Conservation (phyloP, 495 filamentous ascomycete genomes). For the Neurospora tetrasperma region DNA sequence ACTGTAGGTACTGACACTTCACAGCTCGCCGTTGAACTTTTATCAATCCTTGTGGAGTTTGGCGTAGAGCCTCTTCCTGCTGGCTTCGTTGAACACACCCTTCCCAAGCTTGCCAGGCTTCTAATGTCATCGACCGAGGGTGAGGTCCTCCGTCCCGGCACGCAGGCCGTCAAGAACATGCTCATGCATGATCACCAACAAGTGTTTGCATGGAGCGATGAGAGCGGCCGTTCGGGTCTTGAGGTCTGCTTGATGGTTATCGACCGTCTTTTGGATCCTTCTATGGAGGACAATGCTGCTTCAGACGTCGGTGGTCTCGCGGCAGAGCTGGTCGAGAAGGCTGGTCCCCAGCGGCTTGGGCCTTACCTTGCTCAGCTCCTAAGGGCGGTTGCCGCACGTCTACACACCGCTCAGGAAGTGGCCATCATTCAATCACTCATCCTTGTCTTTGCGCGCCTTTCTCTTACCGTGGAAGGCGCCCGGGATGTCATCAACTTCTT, state of each 20-base stretch:
- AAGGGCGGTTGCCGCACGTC: constrained; percentile 74
- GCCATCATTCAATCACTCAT: constrained; percentile 85
- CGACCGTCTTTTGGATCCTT: constrained; percentile 75
- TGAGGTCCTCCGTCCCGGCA: constrained; percentile 79
- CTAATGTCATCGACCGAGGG: constrained; percentile 70
- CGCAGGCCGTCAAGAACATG: constrained; percentile 76
- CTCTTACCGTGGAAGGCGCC: constrained; percentile 55
- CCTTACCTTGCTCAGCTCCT: constrained; percentile 86
- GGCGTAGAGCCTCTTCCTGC: constrained; percentile 73
- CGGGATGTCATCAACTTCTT: constrained; percentile 89
- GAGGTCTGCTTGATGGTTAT: constrained; percentile 87
- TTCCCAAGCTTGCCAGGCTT: constrained; percentile 79
- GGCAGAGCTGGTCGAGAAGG: constrained; percentile 89
- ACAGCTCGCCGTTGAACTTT: constrained; percentile 71
- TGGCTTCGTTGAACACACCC: constrained; percentile 71
- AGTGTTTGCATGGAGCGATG: constrained; percentile 68
- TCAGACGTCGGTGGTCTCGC: constrained; percentile 91
- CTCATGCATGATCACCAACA: constrained; percentile 80
- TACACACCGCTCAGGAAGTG: constrained; percentile 69
- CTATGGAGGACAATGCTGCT: constrained; percentile 82
- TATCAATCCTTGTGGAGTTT: constrained; percentile 70
- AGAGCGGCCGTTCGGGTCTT: constrained; percentile 68
- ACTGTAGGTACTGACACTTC: constrained; percentile 5
- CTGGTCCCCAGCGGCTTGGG: constrained; percentile 77
- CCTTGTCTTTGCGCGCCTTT: constrained; percentile 86